These are phyloP conservation scores for Geum urbanum DNA, from an alignment of 306 rosid genomes.

Conservation along the genomic window DNA sequence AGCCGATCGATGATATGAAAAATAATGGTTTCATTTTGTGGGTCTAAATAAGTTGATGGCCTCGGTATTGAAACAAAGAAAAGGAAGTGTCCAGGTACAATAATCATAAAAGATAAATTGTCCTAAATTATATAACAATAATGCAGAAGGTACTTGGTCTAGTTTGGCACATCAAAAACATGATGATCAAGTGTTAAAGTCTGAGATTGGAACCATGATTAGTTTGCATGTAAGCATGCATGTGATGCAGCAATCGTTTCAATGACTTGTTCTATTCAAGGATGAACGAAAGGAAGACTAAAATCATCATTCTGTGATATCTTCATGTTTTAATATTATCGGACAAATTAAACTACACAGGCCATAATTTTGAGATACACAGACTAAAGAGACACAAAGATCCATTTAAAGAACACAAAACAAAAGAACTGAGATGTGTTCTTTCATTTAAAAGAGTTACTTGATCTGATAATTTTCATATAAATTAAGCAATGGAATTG, in stretches of 20 bases:
- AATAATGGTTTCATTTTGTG: conserved; percentile 12
- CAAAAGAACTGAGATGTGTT: neutral
- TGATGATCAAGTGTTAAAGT: neutral
- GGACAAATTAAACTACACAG: no score
- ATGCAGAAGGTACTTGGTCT: conserved; percentile 23
- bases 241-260: no score
- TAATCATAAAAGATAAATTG: conserved; percentile 4
- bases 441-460: neutral
- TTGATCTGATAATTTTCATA: neutral
- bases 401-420: neutral
- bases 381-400: neutral
- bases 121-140: conserved; percentile 16
- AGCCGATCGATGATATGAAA: conserved; percentile 9
- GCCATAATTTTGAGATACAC: no score
- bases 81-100: conserved; percentile 20
- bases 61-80: conserved; percentile 10
- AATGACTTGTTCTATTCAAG: no score
- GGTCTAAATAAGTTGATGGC: conserved; percentile 26
- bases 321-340: no score
- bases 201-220: no score
- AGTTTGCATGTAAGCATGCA: no score
- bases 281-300: no score
- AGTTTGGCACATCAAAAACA: conserved; percentile 9
- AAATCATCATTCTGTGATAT: no score
- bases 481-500: conserved; percentile 17